Evolutionary conservation across 495 filamentous ascomycete species (phyloP), one percentile per base, ranked within the genome.

Genomic region (Talaromyces adpressus): DNA sequence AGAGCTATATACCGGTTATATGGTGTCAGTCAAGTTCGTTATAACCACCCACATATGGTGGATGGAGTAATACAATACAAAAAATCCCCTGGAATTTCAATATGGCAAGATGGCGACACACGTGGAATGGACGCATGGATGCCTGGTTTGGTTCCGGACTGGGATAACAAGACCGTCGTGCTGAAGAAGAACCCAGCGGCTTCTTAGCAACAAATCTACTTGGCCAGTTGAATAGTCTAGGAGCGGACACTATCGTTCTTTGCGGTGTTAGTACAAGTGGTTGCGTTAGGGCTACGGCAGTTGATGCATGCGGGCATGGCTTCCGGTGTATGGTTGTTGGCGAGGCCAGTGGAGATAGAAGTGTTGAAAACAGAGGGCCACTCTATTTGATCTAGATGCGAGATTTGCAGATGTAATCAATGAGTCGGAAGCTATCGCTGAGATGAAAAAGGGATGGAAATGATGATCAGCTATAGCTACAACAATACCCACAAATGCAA

Each of bases 61-160:
- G 49, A 53, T 25, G 49, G 49, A 9, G 49, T 53, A 12, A 53
- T 53, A 18, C 49, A 53, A 53, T 53, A 22, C 20, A 53, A 53
- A 14, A 53, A 53, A 18, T 53, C 49, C 2, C 49, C 49, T 53
- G 49, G 49, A 53, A 53, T 53, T 12, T 53, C 49, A 8, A 53
- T 53, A 53, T 53, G 49, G 49, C 49, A 27, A 23, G 49, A 53
- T 12, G 49, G 49, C 49, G 49, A 53, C 20, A 23, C 20, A 7
- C 49, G 49, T 22, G 49, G 49, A 53, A 53, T 53, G 49, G 49
- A 53, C 6, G 49, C 49, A 53, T 53, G 49, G 49, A 53, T 53
- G 49, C 49, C 49, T 25, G 49, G 49, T 23, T 23, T 53, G 20
- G 49, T 53, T 53, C 49, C 49, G 8, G 49, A 53, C 49, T 53